Evolutionary conservation across 306 rosid species (phyloP).

Genomic region (Castanea sativa): DNA sequence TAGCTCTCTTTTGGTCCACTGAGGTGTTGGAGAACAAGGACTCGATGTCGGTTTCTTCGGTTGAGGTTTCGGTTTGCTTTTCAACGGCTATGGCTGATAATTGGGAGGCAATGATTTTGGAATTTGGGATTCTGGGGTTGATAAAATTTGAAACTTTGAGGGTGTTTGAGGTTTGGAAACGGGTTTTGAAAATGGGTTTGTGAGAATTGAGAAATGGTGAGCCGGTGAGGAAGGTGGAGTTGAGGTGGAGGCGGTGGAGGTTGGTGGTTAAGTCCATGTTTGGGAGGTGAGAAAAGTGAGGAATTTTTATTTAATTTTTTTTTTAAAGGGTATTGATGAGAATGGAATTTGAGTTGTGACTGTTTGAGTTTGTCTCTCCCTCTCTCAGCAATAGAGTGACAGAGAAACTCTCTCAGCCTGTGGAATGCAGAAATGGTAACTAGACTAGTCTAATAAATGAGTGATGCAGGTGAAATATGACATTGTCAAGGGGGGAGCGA

Average conservation of each 20-base stretch:
- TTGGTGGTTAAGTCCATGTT: conserved; percentile 64
- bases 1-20: conserved; percentile 36
- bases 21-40: conserved; percentile 59
- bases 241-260: conserved; percentile 69
- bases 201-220: conserved; percentile 46
- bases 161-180: conserved; percentile 22
- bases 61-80: conserved; percentile 31
- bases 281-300: background rate
- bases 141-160: conserved; percentile 24
- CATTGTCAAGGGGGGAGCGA: no score
- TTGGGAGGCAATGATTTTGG: conserved; percentile 11
- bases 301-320: background rate
- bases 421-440: no score
- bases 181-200: conserved; percentile 28
- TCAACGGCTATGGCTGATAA: conserved; percentile 54
- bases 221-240: conserved; percentile 57
- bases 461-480: no score
- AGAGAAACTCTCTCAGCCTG: conserved; percentile 1
- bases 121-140: conserved; percentile 21
- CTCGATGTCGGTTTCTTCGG: conserved; percentile 55
- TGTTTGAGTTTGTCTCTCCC: background rate
- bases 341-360: background rate
- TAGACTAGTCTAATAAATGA: no score
- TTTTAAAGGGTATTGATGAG: no score
- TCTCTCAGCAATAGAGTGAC: background rate